phyloP scores from a whole-genome alignment of 306 rosid genomes.

The Coriaria nepalensis region DNA sequence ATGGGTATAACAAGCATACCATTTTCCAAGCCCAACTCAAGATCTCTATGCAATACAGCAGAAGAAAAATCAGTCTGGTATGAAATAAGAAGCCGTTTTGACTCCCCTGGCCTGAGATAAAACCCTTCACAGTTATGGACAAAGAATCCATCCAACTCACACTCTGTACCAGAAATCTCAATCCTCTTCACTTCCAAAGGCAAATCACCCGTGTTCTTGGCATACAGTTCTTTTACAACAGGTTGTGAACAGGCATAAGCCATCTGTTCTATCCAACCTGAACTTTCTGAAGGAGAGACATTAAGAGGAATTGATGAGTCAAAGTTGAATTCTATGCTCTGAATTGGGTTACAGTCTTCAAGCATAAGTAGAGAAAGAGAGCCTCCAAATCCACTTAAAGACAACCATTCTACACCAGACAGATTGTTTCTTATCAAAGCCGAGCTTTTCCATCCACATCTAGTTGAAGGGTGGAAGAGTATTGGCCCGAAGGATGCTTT shows the following conservation, averaged over 20 bases:
- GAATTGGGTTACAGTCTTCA: conserved; percentile 47
- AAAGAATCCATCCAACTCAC: conserved; percentile 67
- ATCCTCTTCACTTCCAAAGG: conserved; percentile 58
- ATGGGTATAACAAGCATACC: conserved; percentile 73
- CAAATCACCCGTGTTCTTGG: conserved; percentile 78
- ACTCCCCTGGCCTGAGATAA: conserved; percentile 51
- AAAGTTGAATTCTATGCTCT: conserved; percentile 50
- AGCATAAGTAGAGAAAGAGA: conserved; percentile 53
- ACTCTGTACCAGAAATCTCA: conserved; percentile 66
- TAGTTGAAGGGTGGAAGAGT: conserved; percentile 55
- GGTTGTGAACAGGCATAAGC: conserved; percentile 46
- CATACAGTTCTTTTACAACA: conserved; percentile 50
- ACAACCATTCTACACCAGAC: conserved; percentile 81
- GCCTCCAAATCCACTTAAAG: conserved; percentile 70
- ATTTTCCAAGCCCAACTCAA: conserved; percentile 61
- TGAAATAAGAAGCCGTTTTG: conserved; percentile 42
- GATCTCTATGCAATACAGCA: conserved; percentile 54
- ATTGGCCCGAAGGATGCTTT: conserved; percentile 67
- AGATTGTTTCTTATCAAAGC: conserved; percentile 86
- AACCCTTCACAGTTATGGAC: conserved; percentile 52
- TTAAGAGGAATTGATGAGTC: conserved; percentile 37
- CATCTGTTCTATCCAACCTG: conserved; percentile 33
- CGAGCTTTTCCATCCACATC: conserved; percentile 81
- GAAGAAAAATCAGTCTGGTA: conserved; percentile 73
- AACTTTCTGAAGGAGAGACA: conserved; percentile 42